Evolutionary conservation across 202 grass and related monocot genomes (phyloP).

Genomic region (Saccharum hybrid): DNA sequence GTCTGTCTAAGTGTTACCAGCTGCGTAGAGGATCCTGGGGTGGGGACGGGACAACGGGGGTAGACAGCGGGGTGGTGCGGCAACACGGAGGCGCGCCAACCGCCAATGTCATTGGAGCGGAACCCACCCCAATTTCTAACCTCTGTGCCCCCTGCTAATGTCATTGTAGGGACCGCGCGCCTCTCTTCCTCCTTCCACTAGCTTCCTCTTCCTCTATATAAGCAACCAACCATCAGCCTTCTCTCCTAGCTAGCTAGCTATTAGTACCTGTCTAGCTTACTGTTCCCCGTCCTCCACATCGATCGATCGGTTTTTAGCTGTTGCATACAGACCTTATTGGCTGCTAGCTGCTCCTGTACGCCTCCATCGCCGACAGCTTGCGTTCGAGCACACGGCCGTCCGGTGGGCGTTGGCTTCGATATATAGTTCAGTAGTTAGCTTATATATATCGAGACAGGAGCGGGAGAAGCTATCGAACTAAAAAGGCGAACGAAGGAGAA

Average conservation of each 20-base stretch:
- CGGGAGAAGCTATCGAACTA: no score
- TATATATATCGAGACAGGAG: no score
- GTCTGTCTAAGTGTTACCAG: no score
- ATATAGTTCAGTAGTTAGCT: no score
- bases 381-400: no score
- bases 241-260: background rate
- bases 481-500: no score
- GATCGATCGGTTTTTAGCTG: background rate
- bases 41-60: background rate
- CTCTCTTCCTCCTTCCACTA: no score
- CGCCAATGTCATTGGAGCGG: slow-evolving; percentile 49
- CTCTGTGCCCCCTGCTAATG: background rate
- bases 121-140: background rate
- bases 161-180: no score
- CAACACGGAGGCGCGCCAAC: slow-evolving; percentile 51
- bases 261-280: no score
- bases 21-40: slow-evolving; percentile 43
- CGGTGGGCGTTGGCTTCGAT: no score
- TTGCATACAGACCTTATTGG: no score
- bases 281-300: no score
- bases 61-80: slow-evolving; percentile 36
- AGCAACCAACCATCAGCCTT: background rate
- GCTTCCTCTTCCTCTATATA: background rate
- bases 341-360: background rate
- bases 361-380: background rate